Evolutionary conservation across 768 basidiomycete species (phyloP), one percentile per base, ranked within the genome.

Genomic region (Roridomyces roridus): DNA sequence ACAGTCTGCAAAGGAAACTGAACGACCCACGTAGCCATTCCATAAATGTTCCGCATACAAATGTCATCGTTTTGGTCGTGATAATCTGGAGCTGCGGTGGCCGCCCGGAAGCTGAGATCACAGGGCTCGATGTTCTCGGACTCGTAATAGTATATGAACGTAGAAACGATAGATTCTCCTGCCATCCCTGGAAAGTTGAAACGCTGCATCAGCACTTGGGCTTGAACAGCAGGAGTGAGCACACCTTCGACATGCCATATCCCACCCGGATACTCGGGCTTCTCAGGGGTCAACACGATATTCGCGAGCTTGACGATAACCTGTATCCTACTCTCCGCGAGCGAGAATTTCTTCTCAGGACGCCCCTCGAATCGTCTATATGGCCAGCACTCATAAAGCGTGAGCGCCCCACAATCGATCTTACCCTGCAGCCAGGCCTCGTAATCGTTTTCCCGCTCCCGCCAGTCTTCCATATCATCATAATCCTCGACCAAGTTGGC

Each of bases 231-330:
- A 39, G 35, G 8, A 34, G 24, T 8, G 28, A 51, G 43, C 61
- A 55, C 43, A 70, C 71, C 76, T 59, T 77, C 76, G 39, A 75
- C 67, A 55, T 77, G 76, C 76, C 76, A 77, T 6, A 59, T 66
- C 18, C 76, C 74, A 15, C 76, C 76, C 0, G 50, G 56, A 60
- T 76, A 77, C 5, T 64, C 58, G 0, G 76, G 76, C 44, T 71
- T 70, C 21, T 76, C 72, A 14, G 76, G 75, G 0, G 72, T 74
- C 44, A 77, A 49, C 50, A 63, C 41, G 43, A 74, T 72, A 37
- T 68, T 74, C 3, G 78, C 65, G 9, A 79, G 64, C 65, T 79
- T 81, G 28, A 81, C 76, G 31, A 70, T 71, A 42, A 80, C 74
- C 34, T 73, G 72, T 1, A 74, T 62, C 37, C 67, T 46, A 3